Evolutionary conservation across 1,139 yeast species (phyloP).

Genomic region (Yamadazyma buinensis): DNA sequence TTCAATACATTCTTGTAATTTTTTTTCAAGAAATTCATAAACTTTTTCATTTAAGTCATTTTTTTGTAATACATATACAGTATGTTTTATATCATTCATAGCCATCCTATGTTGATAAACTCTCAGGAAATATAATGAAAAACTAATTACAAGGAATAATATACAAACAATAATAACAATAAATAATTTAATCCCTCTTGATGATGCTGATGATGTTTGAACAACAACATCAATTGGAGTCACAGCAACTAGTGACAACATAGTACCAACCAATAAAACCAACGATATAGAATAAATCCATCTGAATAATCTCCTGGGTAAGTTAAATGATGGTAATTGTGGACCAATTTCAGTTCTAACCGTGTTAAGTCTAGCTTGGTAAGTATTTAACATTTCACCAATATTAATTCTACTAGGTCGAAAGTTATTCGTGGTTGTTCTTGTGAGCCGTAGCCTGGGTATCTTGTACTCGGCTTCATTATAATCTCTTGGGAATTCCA

Average conservation of each 20-base stretch:
- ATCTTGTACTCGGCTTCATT: not conserved
- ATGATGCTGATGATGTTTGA: slow-evolving; percentile 54
- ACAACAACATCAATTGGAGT: slow-evolving; percentile 74
- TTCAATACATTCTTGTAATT: slow-evolving; percentile 41
- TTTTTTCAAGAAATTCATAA: slow-evolving; percentile 34
- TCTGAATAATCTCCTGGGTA: slow-evolving; percentile 37
- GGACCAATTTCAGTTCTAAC: slow-evolving; percentile 11
- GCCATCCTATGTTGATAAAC: slow-evolving; percentile 56
- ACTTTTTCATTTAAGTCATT: slow-evolving; percentile 58
- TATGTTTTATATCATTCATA: slow-evolving; percentile 61
- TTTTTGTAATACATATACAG: slow-evolving; percentile 61
- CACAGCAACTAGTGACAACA: slow-evolving; percentile 57
- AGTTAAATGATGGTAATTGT: slow-evolving; percentile 13
- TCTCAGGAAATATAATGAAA: slow-evolving; percentile 49
- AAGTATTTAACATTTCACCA: slow-evolving; percentile 1
- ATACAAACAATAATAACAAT: slow-evolving; percentile 75
- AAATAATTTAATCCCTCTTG: slow-evolving; percentile 63
- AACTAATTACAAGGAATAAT: slow-evolving; percentile 47
- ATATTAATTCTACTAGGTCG: not conserved
- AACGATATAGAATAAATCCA: slow-evolving; percentile 59
- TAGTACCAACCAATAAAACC: slow-evolving; percentile 44
- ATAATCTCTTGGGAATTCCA: no score
- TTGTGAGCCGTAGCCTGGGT: not conserved
- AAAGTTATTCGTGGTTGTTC: not conserved
- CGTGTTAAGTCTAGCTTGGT: slow-evolving; percentile 3